Evolutionary conservation across 768 basidiomycete genomes (phyloP).

Genomic region (Zangia roseola): DNA sequence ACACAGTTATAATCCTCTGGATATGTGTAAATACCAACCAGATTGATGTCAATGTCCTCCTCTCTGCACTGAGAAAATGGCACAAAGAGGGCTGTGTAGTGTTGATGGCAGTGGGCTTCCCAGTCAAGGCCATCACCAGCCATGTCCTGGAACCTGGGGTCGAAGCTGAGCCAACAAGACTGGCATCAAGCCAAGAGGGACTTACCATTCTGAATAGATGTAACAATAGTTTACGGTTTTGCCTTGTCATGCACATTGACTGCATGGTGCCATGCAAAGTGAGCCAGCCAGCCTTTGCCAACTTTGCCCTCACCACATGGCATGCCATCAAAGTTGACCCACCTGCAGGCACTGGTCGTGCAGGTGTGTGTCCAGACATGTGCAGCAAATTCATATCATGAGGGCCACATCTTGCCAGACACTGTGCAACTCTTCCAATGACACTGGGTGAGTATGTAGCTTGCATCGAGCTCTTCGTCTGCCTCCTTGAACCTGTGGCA

Average conservation of each 20-base stretch:
- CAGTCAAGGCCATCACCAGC: background rate
- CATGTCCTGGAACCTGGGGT: background rate
- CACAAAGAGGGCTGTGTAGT: background rate
- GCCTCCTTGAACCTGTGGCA: background rate
- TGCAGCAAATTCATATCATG: background rate
- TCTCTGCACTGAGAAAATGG: background rate
- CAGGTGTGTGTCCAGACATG: background rate
- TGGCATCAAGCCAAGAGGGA: background rate
- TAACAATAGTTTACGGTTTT: background rate
- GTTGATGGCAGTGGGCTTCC: background rate
- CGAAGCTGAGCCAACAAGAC: background rate
- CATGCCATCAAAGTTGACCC: background rate
- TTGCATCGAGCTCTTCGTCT: background rate
- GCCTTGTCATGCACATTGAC: background rate
- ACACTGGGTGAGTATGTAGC: background rate
- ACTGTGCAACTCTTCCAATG: background rate
- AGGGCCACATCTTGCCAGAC: background rate
- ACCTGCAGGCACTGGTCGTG: background rate
- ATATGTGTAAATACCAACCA: background rate
- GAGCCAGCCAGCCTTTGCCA: background rate
- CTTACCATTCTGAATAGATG: background rate
- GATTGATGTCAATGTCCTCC: background rate
- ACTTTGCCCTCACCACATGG: background rate
- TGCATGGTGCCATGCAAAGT: background rate
- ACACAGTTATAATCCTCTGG: background rate